Base-by-base conservation (phyloP, 331 rosid species). In the Phaseolus coccineus region DNA sequence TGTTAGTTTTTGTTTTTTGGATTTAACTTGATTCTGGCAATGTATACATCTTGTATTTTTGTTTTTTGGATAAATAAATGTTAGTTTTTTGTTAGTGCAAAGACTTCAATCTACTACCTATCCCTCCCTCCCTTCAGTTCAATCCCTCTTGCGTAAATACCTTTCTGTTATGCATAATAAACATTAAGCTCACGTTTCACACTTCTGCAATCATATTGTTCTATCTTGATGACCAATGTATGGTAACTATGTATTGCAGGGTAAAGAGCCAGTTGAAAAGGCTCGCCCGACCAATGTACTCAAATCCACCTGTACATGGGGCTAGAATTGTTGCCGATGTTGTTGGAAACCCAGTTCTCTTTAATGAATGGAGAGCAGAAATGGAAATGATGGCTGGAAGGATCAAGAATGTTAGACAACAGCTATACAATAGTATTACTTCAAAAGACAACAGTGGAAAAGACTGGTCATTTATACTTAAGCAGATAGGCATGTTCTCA, bases 331-430 rank as follows among this genome's bases (percentile, higher is more conserved):
- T 93, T 40, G 99, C 99, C 56, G 90, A 96, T 80, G 80, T 96
- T 76, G 99, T 96, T 77, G 99, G 99, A 61, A 87, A 88, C 78
- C 96, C 94, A 30, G 12, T 56, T 30, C 99, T 96, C 67, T 96
- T 96, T 44, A 58, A 78, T 30, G 99, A 93, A 83, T 96, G 99
- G 99, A 93, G 85, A 88, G 93, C 89, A 46, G 99, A 96, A 85
- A 93, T 96, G 99, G 97, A 93, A 88, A 85, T 93, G 96, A 96
- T 96, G 99, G 99, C 99, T 5, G 99, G 99, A 82, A 93, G 99
- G 80, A 96, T 93, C 66, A 96, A 91, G 88, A 90, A 83, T 59
- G 99, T 96, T 48, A 89, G 99, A 55, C 93, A 96, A 85, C 80
- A 80, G 85, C 86, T 96, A 62, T 96, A 85, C 66, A 94, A 91